Conservation (phyloP, 257 asterid genomes). For the Cruciata laevipes region DNA sequence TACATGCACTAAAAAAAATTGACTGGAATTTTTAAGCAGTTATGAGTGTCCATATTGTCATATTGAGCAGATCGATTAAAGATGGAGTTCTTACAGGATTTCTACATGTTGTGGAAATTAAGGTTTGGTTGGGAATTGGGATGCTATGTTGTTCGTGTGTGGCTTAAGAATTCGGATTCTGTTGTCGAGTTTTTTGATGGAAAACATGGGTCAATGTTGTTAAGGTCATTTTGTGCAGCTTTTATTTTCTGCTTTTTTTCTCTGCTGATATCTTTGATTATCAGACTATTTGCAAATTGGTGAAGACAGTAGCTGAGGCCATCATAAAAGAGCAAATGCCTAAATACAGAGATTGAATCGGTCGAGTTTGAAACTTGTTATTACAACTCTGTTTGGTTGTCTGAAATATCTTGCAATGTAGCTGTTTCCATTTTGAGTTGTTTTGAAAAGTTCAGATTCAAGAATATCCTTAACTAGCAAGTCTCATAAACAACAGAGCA, state of each 20-base stretch:
- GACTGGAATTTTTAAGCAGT: no score
- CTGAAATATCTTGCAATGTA: no score
- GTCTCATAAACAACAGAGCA: not conserved
- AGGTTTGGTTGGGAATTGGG: not conserved
- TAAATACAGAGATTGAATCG: conserved; percentile 72
- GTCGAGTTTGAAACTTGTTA: conserved; percentile 72
- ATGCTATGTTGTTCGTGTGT: conserved; percentile 7
- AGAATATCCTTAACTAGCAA: not conserved
- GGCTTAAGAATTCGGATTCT: conserved; percentile 60
- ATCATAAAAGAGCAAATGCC: conserved; percentile 94
- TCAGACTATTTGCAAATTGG: conserved; percentile 87
- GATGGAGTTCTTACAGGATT: no score
- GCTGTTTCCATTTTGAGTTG: no score
- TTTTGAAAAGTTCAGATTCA: no score
- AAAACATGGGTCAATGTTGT: not conserved
- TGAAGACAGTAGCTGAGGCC: conserved; percentile 63
- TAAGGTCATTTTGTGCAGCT: conserved; percentile 41
- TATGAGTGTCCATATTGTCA: no score
- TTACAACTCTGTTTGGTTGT: no score
- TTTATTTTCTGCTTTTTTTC: conserved; percentile 15
- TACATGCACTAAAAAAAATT: no score
- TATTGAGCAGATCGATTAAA: no score
- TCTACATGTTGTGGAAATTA: not conserved
- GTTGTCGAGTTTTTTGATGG: not conserved
- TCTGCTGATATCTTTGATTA: conserved; percentile 19